A percentile compares a stretch with the other conserved stretches of the same genome.
phyloP scores from a whole-genome alignment of 805 yeast genomes.

The Candida pseudoglaebosa region DNA sequence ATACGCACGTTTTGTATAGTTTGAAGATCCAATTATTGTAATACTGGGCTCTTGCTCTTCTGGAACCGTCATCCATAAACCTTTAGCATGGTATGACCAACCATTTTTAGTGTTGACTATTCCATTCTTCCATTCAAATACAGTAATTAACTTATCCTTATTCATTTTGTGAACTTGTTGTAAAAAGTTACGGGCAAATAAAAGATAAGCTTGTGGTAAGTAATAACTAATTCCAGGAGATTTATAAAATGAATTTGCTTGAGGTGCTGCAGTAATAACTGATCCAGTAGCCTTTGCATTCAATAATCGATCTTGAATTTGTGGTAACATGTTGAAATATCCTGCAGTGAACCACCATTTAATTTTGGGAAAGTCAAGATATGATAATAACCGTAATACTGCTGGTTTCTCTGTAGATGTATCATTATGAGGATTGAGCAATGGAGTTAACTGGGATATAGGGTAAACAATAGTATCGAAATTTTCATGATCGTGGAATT shows the following conservation, averaged over 20 bases:
- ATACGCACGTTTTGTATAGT: constrained; percentile 88
- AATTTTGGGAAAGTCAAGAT: constrained; percentile 49
- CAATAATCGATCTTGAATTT: constrained; percentile 56
- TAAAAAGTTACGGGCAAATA: constrained; percentile 68
- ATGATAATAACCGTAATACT: constrained; percentile 56
- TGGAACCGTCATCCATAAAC: constrained; percentile 76
- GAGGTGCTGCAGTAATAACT: constrained; percentile 88
- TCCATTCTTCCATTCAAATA: constrained; percentile 87
- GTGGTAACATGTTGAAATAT: constrained; percentile 86
- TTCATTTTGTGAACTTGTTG: constrained; percentile 42
- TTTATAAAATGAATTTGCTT: constrained; percentile 89
- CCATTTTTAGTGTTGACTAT: constrained; percentile 76
- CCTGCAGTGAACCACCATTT: constrained; percentile 94
- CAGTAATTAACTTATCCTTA: constrained; percentile 43
- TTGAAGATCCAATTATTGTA: constrained; percentile 88
- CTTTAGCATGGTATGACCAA: constrained; percentile 98
- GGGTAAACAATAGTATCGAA: constrained; percentile 77
- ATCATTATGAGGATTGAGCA: constrained; percentile 54
- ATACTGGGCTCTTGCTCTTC: constrained; percentile 57
- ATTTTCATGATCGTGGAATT: constrained; percentile 30
- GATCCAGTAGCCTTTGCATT: constrained; percentile 56
- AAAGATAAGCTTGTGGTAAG: constrained; percentile 82
- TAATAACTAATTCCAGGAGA: constrained; percentile 77
- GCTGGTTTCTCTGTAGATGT: constrained; percentile 79
- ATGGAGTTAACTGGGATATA: constrained; percentile 84